Base-by-base conservation (phyloP, 129 eudicot genomes). In the Lactuca sativa region DNA sequence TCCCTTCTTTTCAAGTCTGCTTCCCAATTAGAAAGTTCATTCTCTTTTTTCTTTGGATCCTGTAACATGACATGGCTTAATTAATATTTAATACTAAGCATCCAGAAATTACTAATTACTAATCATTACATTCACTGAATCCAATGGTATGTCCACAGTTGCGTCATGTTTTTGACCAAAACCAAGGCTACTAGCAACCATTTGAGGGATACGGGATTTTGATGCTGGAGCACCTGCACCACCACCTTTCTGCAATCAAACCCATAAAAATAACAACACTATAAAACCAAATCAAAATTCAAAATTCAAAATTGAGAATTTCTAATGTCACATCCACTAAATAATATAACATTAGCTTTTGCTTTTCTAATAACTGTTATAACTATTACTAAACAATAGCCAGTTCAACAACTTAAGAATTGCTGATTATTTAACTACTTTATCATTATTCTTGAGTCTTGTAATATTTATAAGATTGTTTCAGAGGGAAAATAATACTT, bases 91-190 rank as follows among this genome's bases (percentile, higher is more conserved):
- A n/a, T n/a, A n/a, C n/a, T 56, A 66, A 72, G 73, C 74, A 70
- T 10, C 57, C 9, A 9, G 48, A 56, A 25, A 25, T 25, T 25
- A 25, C 30, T 25, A 25, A 25, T 25, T 25, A 25, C 0, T 25
- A 25, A 25, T 25, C 1, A 25, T 0, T 89, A 89, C 95, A 83
- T 87, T 89, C 81, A 74, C 73, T 15, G 86, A 34, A 77, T 89
- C 98, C 85, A 93, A 61, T 64, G 98, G 92, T 61, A 93, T 81
- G 77, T 93, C 98, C 55, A 78, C 98, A 54, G 90, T 89, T 43
- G 96, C 98, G 77, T 89, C 98, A 85, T 89, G 92, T 75, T 93
- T 93, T 77, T 87, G 96, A 38, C 98, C 95, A 70, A 93, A 85
- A 67, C 98, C 95, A 18, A 93, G 76, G 48, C 90, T 80, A 70